Conservation (phyloP, 768 basidiomycete genomes). For the Podaxis sp. region DNA sequence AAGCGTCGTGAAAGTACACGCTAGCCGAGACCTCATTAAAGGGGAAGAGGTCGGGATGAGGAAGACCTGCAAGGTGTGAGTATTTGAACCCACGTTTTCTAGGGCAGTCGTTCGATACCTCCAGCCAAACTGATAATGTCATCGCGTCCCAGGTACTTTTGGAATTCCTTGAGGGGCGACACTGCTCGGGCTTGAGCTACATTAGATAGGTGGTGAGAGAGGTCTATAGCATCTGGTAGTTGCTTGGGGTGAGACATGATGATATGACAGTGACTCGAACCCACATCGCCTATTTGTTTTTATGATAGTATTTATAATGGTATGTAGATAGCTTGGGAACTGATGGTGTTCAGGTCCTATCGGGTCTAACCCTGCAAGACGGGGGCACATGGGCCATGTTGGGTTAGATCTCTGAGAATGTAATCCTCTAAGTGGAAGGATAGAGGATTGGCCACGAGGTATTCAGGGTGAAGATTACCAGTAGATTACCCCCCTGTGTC, state of each 20-base stretch:
- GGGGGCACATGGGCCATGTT: neutral
- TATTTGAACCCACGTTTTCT: neutral
- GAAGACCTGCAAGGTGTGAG: slow-evolving; percentile 45
- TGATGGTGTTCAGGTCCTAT: neutral
- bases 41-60: slow-evolving; percentile 69
- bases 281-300: neutral
- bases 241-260: slow-evolving; percentile 27
- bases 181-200: slow-evolving; percentile 45
- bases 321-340: neutral
- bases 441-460: neutral
- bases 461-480: too few species aligned
- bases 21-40: slow-evolving; percentile 61
- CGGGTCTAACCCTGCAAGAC: neutral
- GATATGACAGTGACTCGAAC: neutral
- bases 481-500: too few species aligned
- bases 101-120: slow-evolving; percentile 37
- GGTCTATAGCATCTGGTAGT: slow-evolving; percentile 52
- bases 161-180: slow-evolving; percentile 67
- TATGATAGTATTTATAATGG: neutral
- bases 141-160: slow-evolving; percentile 55
- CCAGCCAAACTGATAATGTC: slow-evolving; percentile 67
- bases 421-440: neutral
- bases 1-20: slow-evolving; percentile 36
- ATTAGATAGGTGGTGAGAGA: slow-evolving; percentile 71
- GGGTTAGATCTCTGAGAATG: neutral